Base-by-base conservation (phyloP, 2,329 filamentous ascomycete genomes). In the Diaporthe citrichinensis region DNA sequence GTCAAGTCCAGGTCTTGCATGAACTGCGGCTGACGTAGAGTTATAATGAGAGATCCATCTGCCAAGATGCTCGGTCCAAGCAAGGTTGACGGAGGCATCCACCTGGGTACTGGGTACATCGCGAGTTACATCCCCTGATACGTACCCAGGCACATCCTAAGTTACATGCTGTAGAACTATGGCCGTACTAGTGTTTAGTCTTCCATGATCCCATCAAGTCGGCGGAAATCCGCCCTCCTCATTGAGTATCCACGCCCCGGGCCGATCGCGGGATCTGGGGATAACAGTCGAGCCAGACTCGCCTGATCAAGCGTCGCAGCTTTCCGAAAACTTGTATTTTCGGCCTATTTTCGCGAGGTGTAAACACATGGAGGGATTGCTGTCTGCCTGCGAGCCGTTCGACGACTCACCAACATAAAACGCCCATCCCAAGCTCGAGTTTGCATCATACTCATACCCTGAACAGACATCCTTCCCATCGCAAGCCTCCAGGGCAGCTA, bases 271-370 rank as follows among this genome's bases (percentile, higher is more conserved):
- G 55, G 4, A 46, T 17, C 17, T 17, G 20, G 17, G 17, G 7
- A 20, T 20, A 23, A 46, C 5, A 46, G 44, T 46, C 44, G 44
- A 23, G 17, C 44, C 44, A 46, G 55, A 58, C 55, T 58, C 55
- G 55, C 55, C 55, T 58, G 55, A 58, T 36, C 55, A 23, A 58
- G 55, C 31, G 55, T 58, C 55, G 31, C 55, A 58, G 55, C 28
- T 58, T 58, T 58, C 55, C 55, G 31, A 58, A 58, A 20, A 58
- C 31, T n/a, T 58, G 5, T 23, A 58, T 10, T 23, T 36, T 20
- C 28, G 55, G 28, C 8, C 28, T 23, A 36, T 58, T 23, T 36
- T 34, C 28, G 31, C 55, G 55, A 36, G 3, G 31, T 58, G 55
- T 17, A 23, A 58, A 36, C 17, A 58, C 23, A 58, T 36, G 55